These are phyloP conservation scores for Litchi chinensis DNA, from an alignment of 345 rosid genomes.

Conservation along the genomic window DNA sequence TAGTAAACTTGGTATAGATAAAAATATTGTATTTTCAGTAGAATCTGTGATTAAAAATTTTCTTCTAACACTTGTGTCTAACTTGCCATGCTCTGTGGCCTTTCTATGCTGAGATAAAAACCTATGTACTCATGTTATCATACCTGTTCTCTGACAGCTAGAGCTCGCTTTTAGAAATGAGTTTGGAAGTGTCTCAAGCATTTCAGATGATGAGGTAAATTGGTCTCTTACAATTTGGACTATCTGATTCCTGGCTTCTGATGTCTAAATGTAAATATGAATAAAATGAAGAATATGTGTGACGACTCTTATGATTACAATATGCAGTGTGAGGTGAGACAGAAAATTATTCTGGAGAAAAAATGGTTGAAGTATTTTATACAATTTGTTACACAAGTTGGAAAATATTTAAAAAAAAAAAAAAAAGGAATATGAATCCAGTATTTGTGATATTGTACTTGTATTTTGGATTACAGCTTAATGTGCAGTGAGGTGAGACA, in stretches of 20 bases:
- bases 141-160: constrained; percentile 53
- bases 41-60: neutral
- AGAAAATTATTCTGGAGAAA: neutral
- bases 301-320: neutral
- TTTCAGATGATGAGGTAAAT: constrained; percentile 63
- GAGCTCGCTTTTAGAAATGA: constrained; percentile 70
- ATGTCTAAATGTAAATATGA: neutral
- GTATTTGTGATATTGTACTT: no score
- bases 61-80: neutral
- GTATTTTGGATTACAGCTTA: no score
- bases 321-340: constrained; percentile 6
- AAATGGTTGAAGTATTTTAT: neutral
- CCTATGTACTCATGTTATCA: constrained; percentile 13
- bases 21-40: constrained; percentile 1
- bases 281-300: neutral
- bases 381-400: neutral
- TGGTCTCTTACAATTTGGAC: constrained; percentile 10
- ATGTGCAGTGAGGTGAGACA: constrained; percentile 1
- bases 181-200: constrained; percentile 51
- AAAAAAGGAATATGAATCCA: no score
- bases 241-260: neutral
- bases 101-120: neutral
- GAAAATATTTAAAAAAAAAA: no score
- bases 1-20: neutral
- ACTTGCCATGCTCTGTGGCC: constrained; percentile 6